A percentile compares a stretch with the other conserved stretches of the same genome.
Conservation (phyloP, 305 asterid genomes). For the Fraxinus nigra region DNA sequence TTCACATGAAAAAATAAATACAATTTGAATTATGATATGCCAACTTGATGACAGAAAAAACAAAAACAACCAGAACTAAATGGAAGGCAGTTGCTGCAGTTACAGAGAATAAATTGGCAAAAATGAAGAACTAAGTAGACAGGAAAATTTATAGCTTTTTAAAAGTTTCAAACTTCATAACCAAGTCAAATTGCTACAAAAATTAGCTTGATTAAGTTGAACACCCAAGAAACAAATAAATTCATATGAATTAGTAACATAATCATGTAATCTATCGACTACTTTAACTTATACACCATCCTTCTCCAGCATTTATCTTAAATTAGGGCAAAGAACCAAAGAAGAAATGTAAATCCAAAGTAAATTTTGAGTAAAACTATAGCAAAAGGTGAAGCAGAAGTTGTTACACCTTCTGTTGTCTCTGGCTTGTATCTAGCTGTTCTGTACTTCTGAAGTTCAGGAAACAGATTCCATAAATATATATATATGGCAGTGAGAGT, state of each 20-base stretch:
- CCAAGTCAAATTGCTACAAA: not conserved
- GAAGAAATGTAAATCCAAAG: not conserved
- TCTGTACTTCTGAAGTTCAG: conserved; percentile 77
- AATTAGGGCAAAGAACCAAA: not conserved
- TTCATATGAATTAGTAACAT: conserved; percentile 1
- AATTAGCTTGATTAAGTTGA: not conserved
- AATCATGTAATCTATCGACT: not conserved
- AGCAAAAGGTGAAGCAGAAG: conserved; percentile 16
- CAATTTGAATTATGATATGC: not conserved
- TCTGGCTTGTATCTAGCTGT: conserved; percentile 91
- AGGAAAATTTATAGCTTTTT: not conserved
- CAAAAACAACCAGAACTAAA: not conserved
- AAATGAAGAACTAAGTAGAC: not conserved
- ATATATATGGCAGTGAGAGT: conserved; percentile 14
- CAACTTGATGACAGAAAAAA: not conserved
- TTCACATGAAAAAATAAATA: not conserved
- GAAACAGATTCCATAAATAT: conserved; percentile 25
- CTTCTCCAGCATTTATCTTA: not conserved
- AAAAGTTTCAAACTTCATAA: not conserved
- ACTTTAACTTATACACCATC: not conserved
- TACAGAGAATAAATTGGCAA: not conserved
- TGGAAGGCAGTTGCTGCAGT: not conserved
- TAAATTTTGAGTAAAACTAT: not conserved
- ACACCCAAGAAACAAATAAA: conserved; percentile 5
- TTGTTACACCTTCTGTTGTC: conserved; percentile 59